Evolutionary conservation across 768 basidiomycete species (phyloP).

Genomic region (Suillus tomentosus): DNA sequence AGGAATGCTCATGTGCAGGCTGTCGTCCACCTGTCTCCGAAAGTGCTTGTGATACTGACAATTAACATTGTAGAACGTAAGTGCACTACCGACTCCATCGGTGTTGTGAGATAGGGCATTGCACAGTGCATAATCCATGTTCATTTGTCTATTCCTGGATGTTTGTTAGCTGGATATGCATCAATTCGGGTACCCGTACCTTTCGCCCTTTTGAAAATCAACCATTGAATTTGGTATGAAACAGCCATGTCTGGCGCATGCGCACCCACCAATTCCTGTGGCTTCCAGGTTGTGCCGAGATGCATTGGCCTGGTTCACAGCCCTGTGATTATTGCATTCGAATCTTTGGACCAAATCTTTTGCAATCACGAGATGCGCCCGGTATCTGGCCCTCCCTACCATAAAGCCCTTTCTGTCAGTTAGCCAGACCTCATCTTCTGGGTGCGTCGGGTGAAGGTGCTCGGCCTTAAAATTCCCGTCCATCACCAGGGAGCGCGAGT

Average conservation of each 20-base stretch:
- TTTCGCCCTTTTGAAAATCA: conserved; percentile 25
- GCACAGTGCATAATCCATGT: too few relatives aligned
- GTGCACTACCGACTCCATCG: too few relatives aligned
- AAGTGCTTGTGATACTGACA: too few relatives aligned
- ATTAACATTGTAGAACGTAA: too few relatives aligned
- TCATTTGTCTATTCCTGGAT: conserved; percentile 16
- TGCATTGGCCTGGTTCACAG: conserved; percentile 19
- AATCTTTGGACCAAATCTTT: conserved; percentile 10
- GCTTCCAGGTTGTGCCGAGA: conserved; percentile 20
- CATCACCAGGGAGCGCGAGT: not conserved
- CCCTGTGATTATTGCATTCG: conserved; percentile 21
- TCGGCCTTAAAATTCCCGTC: conserved; percentile 5
- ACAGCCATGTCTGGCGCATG: conserved; percentile 34
- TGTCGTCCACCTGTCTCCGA: too few relatives aligned
- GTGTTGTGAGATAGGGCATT: too few relatives aligned
- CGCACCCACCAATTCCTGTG: conserved; percentile 32
- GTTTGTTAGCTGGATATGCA: too few relatives aligned
- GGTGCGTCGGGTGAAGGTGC: conserved; percentile 12
- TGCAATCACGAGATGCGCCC: not conserved
- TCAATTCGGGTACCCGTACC: not conserved
- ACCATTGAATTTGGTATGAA: conserved; percentile 25
- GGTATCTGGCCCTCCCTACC: not conserved
- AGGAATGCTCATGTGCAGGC: too few relatives aligned
- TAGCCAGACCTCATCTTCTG: conserved; percentile 19
- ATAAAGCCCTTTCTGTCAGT: conserved; percentile 11